Evolutionary conservation across 208 protist genomes (phyloP).

Genomic region (Acanthamoeba quina): DNA sequence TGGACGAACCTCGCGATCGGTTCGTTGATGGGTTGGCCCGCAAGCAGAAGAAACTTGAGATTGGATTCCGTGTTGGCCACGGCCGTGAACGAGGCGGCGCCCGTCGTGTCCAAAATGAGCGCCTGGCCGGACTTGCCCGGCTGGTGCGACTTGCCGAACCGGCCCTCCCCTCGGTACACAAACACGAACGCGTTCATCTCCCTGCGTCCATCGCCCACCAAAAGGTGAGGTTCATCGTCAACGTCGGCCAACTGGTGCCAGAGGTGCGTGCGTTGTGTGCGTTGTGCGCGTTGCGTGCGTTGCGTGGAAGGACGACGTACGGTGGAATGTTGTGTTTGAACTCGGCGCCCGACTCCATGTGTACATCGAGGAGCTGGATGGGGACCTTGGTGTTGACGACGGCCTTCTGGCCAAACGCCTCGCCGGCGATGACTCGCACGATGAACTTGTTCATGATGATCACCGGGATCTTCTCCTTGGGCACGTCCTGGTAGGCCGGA

Average conservation of each 20-base stretch:
- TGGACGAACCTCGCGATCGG: slow-evolving; percentile 87
- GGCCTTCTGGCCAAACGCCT: slow-evolving; percentile 68
- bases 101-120: slow-evolving; percentile 35
- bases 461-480: slow-evolving; percentile 80
- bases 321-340: slow-evolving; percentile 78
- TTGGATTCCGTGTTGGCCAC: slow-evolving; percentile 35
- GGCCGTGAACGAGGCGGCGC: slow-evolving; percentile 14
- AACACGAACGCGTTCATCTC: slow-evolving; percentile 81
- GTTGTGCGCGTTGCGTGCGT: too few relatives aligned
- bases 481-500: slow-evolving; percentile 87
- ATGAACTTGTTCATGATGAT: slow-evolving; percentile 60
- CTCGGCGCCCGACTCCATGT: slow-evolving; percentile 56
- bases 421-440: slow-evolving; percentile 83
- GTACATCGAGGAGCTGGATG: slow-evolving; percentile 80
- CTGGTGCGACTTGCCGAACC: slow-evolving; percentile 77
- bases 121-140: slow-evolving; percentile 16
- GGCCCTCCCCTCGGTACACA: slow-evolving; percentile 79
- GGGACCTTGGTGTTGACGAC: slow-evolving; percentile 73
- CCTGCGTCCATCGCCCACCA: not conserved
- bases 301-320: slow-evolving; percentile 13
- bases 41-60: slow-evolving; percentile 86
- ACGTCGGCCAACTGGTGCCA: not conserved
- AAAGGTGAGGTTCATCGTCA: not conserved
- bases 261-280: not conserved
- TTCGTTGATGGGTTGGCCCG: slow-evolving; percentile 90